Conservation (phyloP, 331 rosid genomes). For the Malus hybrid region DNA sequence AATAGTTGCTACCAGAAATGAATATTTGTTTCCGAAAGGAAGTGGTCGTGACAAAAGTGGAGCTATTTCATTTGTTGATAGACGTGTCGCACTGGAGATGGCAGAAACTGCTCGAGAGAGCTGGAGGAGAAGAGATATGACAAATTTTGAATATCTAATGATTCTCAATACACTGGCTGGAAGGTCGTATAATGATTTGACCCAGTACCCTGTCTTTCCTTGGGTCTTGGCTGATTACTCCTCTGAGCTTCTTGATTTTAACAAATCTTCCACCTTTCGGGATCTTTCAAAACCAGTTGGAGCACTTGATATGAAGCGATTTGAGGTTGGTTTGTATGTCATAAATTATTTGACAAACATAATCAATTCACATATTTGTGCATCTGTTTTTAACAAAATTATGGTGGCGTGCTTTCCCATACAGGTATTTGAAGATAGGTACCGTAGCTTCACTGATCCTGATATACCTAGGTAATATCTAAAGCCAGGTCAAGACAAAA, state of each 20-base stretch:
- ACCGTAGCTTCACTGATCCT: conserved; percentile 83
- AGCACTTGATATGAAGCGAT: conserved; percentile 73
- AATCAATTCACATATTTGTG: not conserved
- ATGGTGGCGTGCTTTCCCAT: conserved; percentile 13
- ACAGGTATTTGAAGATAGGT: conserved; percentile 98
- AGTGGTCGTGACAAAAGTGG: conserved; percentile 76
- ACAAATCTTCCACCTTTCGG: conserved; percentile 87
- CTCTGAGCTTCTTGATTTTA: conserved; percentile 89
- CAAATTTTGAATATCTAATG: conserved; percentile 92
- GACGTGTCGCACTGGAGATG: conserved; percentile 80
- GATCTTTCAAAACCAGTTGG: conserved; percentile 97
- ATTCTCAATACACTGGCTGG: conserved; percentile 91
- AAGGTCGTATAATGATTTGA: conserved; percentile 90
- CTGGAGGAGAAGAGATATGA: conserved; percentile 93
- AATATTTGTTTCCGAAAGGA: conserved; percentile 74
- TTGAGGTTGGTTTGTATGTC: conserved; percentile 59
- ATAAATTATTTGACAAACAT: not conserved
- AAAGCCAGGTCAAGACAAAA: conserved; percentile 8
- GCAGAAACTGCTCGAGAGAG: conserved; percentile 87
- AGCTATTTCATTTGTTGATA: conserved; percentile 75
- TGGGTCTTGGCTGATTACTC: conserved; percentile 97
- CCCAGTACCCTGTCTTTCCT: conserved; percentile 98
- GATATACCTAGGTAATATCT: conserved; percentile 90
- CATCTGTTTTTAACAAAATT: conserved; percentile 7
- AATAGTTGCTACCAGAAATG: conserved; percentile 82